Evolutionary conservation across 192 early-diverging fungal genomes (phyloP), one percentile per base, ranked within the genome.

Genomic region (Diversispora epigaea): DNA sequence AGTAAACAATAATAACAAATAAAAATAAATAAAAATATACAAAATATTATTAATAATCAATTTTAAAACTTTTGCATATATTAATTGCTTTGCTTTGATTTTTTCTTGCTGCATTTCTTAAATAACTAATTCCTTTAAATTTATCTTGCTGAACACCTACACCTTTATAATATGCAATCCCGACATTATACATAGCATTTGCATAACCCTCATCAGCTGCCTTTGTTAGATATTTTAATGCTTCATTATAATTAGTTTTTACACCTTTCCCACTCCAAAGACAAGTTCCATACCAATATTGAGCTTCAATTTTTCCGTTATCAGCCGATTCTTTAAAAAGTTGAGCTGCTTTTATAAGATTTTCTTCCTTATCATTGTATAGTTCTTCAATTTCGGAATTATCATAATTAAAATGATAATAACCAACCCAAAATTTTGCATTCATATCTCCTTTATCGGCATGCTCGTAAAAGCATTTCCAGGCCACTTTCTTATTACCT

Each of bases 381-480:
- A 56, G 7, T 10, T 62, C 60, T 12, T 19, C 4, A 25, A 19
- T 10, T 62, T 19, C 21, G 2, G 58, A 9, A 7, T 11, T 5
- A 21, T 4, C 58, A 62, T 10, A 40, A 19, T 62, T 14, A 40
- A 19, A 62, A 19, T 19, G 60, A 62, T 62, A 62, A 62, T 62
- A 62, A 9, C 60, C 60, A 62, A 62, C 60, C 60, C 60, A 62
- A 40, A 19, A 62, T 62, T 62, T 62, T 32, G 60, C 60, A 21
- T 62, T 21, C 4, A 62, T 40, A 21, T 62, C 60, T 19, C 60
- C 60, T 32, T 32, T 3, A 12, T 10, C 60, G 4, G 60, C 60
- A 19, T 19, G 21, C 21, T 32, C 10, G 39, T 62, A 19, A 19
- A 62, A 62, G 22, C 22, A 32, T 19, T 62, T 19, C 60, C 60